phyloP scores from a whole-genome alignment of 768 basidiomycete genomes.

The Lactarius akahatsu region DNA sequence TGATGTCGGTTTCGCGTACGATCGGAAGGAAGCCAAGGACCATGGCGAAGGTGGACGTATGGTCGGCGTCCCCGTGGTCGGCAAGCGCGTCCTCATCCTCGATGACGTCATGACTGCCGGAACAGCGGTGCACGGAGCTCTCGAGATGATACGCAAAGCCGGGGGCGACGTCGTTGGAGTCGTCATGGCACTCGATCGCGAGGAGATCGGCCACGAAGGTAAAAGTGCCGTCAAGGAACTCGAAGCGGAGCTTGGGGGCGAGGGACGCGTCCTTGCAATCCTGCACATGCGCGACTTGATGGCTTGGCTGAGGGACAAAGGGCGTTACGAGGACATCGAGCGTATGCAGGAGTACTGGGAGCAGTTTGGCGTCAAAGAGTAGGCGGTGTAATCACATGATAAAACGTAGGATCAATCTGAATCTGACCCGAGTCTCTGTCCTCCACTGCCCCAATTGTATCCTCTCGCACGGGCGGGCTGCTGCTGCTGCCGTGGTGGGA shows the following conservation, averaged over 20 bases:
- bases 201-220: slow-evolving; percentile 77
- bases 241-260: slow-evolving; percentile 66
- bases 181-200: slow-evolving; percentile 80
- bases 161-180: slow-evolving; percentile 89
- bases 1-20: slow-evolving; percentile 82
- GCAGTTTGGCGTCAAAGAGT: slow-evolving; percentile 62
- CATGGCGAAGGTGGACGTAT: slow-evolving; percentile 94
- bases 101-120: slow-evolving; percentile 97
- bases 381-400: neutral
- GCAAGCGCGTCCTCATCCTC: slow-evolving; percentile 80
- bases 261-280: slow-evolving; percentile 72
- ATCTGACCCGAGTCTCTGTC: slow-evolving; percentile 47
- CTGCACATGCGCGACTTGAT: slow-evolving; percentile 86
- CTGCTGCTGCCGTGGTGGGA: slow-evolving; percentile 48
- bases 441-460: slow-evolving; percentile 52
- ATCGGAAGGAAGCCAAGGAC: slow-evolving; percentile 93
- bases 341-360: slow-evolving; percentile 78
- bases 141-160: slow-evolving; percentile 63
- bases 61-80: slow-evolving; percentile 82
- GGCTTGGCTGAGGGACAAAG: slow-evolving; percentile 72
- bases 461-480: slow-evolving; percentile 34
- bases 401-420: slow-evolving; percentile 18
- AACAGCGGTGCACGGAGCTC: slow-evolving; percentile 82
- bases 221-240: slow-evolving; percentile 81
- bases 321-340: slow-evolving; percentile 58